These are phyloP conservation scores for Pisolithus orientalis DNA, from an alignment of 768 basidiomycete species.

Conservation along the genomic window DNA sequence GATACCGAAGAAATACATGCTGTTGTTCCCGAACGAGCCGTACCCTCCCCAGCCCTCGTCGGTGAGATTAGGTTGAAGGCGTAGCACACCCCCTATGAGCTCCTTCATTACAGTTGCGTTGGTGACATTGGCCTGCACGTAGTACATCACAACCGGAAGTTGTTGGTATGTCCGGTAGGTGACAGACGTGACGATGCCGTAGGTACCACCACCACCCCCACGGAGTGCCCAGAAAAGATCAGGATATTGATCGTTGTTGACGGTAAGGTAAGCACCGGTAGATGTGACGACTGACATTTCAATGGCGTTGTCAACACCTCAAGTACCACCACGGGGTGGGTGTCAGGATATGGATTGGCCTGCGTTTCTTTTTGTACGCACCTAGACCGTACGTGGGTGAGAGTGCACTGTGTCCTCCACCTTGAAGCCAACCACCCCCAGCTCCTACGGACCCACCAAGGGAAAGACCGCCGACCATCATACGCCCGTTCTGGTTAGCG, in stretches of 20 bases:
- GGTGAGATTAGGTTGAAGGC: conserved; percentile 29
- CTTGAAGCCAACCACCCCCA: conserved; percentile 42
- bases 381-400: conserved; percentile 39
- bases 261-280: conserved; percentile 32
- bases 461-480: conserved; percentile 42
- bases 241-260: conserved; percentile 33
- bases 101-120: conserved; percentile 22
- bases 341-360: not conserved
- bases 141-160: conserved; percentile 26
- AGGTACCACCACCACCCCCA: conserved; percentile 47
- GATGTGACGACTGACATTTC: conserved; percentile 41
- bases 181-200: conserved; percentile 40
- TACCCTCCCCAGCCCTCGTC: conserved; percentile 44
- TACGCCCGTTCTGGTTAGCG: conserved; percentile 31
- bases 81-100: conserved; percentile 31
- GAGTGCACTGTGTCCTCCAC: conserved; percentile 40
- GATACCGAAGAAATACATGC: conserved; percentile 16
- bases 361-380: conserved; percentile 6
- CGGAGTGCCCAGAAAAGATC: conserved; percentile 52
- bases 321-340: not conserved
- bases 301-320: conserved; percentile 27
- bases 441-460: conserved; percentile 38
- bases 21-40: conserved; percentile 2
- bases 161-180: conserved; percentile 40
- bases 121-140: conserved; percentile 27